Percentiles rank a stretch among this genome's conserved stretches.
Evolutionary conservation across 192 early-diverging fungal genomes (phyloP).

Genomic region (Podila clonocystis): DNA sequence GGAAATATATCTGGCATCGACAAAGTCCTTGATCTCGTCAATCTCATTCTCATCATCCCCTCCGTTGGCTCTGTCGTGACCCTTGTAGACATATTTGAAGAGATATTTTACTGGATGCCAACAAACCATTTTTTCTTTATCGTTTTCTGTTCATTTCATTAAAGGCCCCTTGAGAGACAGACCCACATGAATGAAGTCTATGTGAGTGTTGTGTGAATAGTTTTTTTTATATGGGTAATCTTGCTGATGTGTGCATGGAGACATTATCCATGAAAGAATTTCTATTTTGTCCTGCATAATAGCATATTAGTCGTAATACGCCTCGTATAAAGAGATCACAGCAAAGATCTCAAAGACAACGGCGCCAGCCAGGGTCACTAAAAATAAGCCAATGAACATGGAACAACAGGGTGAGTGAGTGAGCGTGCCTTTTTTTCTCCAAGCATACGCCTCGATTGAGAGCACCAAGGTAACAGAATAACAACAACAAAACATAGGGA

Average conservation of each 20-base stretch:
- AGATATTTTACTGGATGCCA: too few species aligned
- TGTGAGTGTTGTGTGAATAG: too few species aligned
- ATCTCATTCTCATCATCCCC: background rate
- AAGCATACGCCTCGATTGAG: too few species aligned
- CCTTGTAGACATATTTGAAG: too few species aligned
- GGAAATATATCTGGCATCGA: constrained; percentile 11
- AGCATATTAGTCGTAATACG: constrained; percentile 26
- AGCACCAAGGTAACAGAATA: constrained; percentile 8
- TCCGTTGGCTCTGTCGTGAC: too few species aligned
- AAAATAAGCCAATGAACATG: constrained; percentile 2
- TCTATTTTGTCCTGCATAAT: background rate
- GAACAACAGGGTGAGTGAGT: constrained; percentile 5
- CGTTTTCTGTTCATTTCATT: too few species aligned
- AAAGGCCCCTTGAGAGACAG: too few species aligned
- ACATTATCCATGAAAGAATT: too few species aligned
- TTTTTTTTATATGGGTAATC: too few species aligned
- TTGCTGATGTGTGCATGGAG: background rate
- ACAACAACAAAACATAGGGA: background rate
- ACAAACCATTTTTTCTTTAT: too few species aligned
- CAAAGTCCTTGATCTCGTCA: constrained; percentile 10
- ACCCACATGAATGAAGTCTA: too few species aligned
- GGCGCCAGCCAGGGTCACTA: constrained; percentile 86
- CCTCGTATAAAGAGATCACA: constrained; percentile 73
- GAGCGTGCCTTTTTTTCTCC: too few species aligned
- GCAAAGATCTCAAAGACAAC: constrained; percentile 92